Evolutionary conservation across 352 stramenopile species (phyloP), one percentile per base, ranked within the genome.

Genomic region (Pythium periplocum): DNA sequence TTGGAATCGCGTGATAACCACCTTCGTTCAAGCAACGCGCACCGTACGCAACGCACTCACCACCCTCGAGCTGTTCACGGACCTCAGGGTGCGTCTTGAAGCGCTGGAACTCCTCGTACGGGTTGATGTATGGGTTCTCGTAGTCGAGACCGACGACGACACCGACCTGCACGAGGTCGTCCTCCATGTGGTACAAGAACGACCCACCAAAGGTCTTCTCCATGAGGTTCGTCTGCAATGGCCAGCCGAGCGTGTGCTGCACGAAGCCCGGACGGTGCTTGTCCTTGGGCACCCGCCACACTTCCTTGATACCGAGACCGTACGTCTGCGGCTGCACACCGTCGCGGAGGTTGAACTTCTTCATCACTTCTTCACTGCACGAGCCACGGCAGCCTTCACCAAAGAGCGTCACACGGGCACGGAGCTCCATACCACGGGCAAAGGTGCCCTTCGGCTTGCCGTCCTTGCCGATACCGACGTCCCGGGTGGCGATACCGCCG

Each of bases 261-360:
- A 99, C 96, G 43, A 86, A 77, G 54, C 97, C 97, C 38, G 88
- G 71, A 66, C 96, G 80, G 71, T 98, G 96, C 49, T 98, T 87
- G 53, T 97, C 93, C 68, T 96, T 86, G 4, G 95, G 92, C 36
- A 96, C 78, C 43, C 79, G 78, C 84, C 84, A 95, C 55, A 95
- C 96, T 73, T 99, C 97, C 77, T 99, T 99, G 60, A 99, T 93
- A n/a, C 97, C 97, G 32, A 99, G 81, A 31, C 96, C 97, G 70
- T 99, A 99, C 35, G 96, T 98, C 75, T 99, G 97, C 51, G 83
- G 85, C 54, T 98, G 78, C 10, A 75, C 66, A 51, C 83, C 77
- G 32, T 96, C 73, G 30, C 97, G 82, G 55, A 99, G 71, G 48
- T 98, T 79, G 63, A 98, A 99, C 55, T 98, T 97, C 11, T 86